Evolutionary conservation across 2,329 filamentous ascomycete genomes (phyloP).

Genomic region (Bimuria novae-zelandiae): DNA sequence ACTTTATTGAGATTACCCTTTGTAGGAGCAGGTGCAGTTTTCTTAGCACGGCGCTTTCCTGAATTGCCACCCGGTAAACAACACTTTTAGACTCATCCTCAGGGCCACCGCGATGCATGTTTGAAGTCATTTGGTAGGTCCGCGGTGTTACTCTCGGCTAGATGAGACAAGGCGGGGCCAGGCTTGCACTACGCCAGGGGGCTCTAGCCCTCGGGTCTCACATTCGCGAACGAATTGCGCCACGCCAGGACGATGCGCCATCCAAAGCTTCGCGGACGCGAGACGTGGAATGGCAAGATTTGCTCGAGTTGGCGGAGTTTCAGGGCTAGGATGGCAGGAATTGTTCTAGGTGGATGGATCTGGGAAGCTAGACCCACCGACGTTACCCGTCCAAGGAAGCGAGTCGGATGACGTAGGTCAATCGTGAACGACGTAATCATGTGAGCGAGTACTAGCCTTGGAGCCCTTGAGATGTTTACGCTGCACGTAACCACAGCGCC

Average conservation of each 20-base stretch:
- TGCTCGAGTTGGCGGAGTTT: too few species aligned
- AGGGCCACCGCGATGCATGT: too few species aligned
- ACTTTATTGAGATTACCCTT: too few species aligned
- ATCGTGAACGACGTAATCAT: neutral
- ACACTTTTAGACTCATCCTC: too few species aligned
- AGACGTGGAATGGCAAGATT: neutral
- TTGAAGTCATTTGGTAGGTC: neutral
- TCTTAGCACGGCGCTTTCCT: too few species aligned
- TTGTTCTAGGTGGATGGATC: neutral
- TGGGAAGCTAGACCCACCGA: neutral
- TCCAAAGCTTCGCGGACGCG: neutral
- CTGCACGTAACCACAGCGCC: too few species aligned
- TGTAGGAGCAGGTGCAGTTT: too few species aligned
- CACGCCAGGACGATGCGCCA: neutral
- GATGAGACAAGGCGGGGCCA: neutral
- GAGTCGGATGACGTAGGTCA: neutral
- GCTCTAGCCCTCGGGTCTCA: neutral
- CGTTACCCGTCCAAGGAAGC: neutral
- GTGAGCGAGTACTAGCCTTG: neutral
- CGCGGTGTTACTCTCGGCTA: neutral
- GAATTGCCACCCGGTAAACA: too few species aligned
- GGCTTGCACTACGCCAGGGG: neutral
- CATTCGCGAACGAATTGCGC: neutral
- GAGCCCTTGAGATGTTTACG: too few species aligned
- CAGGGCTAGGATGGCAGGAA: neutral